Evolutionary conservation across 257 asterid genomes (phyloP), one percentile per base, ranked within the genome.

Genomic region (Mitragyna speciosa): DNA sequence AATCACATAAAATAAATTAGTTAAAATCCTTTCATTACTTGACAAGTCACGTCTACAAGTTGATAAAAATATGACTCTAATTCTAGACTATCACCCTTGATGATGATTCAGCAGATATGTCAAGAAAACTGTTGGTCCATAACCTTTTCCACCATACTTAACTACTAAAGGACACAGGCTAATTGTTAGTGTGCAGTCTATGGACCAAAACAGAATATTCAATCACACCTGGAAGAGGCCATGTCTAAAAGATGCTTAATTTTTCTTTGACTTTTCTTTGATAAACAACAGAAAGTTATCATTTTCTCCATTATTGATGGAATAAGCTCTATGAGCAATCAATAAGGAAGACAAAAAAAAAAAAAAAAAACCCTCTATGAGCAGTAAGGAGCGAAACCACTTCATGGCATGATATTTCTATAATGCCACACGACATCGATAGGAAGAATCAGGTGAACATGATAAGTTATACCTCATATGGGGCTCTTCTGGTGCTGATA

Each of bases 401-500:
- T 45, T 45, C 7, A 45, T 45, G 7, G 48, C 0, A 0, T 47
- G 36, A 19, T 28, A 20, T 30, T 58, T 24, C 30, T 49, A 11
- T 43, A 30, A 33, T 17, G 24, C 20, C 6, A 30, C 41, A 58
- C 41, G 54, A 43, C 56, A 31, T 15, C 8, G 31, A n/a, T 43
- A 78, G 56, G 73, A 78, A 75, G 65, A 76, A 81, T 43, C 31
- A 75, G 66, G 69, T 41, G 56, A 51, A 77, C 49, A 75, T 75
- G 61, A 76, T 12, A 49, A 77, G 64, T 51, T 45, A 51, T 76
- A 91, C 95, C 92, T 87, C 92, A 71, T 91, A 93, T 51, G 98
- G 98, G 72, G 98, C 96, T 81, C 75, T 89, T 85, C 98, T 85
- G 72, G 97, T 89, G 83, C 98, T 93, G 84, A 93, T 86, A 43